Conservation (phyloP, 23 red algal species). For the Chondrus crispus region DNA sequence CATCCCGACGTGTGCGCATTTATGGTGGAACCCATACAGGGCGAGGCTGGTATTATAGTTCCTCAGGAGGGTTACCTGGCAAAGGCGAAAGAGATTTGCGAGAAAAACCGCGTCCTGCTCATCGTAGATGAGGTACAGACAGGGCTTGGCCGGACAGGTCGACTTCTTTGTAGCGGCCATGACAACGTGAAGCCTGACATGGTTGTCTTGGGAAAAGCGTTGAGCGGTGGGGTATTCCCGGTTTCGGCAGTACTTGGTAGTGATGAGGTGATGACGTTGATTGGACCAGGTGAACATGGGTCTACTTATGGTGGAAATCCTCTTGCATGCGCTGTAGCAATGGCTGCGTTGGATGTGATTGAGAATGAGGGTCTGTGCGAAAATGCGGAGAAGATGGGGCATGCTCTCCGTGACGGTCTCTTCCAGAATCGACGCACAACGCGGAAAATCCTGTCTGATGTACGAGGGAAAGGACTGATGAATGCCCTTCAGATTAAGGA, state of each 20-base stretch:
- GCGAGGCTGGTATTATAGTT: conserved; percentile 95
- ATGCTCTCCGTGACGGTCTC: conserved; percentile 50
- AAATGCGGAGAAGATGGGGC: conserved; percentile 57
- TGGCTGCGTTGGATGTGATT: conserved; percentile 82
- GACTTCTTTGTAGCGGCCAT: conserved; percentile 81
- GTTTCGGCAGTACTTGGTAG: conserved; percentile 85
- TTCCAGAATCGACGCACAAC: conserved; percentile 8
- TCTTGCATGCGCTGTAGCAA: conserved; percentile 79
- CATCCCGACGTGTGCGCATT: conserved; percentile 87
- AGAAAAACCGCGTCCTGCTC: conserved; percentile 80
- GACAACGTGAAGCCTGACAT: conserved; percentile 85
- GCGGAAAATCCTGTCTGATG: conserved; percentile 42
- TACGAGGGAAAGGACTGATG: conserved; percentile 86
- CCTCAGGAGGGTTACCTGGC: conserved; percentile 82
- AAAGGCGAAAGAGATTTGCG: conserved; percentile 64
- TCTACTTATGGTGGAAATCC: conserved; percentile 99
- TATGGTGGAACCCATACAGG: conserved; percentile 99
- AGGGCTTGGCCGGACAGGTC: conserved; percentile 86
- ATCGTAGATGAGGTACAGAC: conserved; percentile 99
- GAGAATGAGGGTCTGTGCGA: conserved; percentile 80
- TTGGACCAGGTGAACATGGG: conserved; percentile 87
- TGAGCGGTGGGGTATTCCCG: conserved; percentile 89
- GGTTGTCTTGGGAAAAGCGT: conserved; percentile 93
- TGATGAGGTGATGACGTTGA: conserved; percentile 76
- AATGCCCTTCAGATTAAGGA: conserved; percentile 71